phyloP scores from a whole-genome alignment of 2,329 filamentous ascomycete species.

The Samsoniella hepiali region DNA sequence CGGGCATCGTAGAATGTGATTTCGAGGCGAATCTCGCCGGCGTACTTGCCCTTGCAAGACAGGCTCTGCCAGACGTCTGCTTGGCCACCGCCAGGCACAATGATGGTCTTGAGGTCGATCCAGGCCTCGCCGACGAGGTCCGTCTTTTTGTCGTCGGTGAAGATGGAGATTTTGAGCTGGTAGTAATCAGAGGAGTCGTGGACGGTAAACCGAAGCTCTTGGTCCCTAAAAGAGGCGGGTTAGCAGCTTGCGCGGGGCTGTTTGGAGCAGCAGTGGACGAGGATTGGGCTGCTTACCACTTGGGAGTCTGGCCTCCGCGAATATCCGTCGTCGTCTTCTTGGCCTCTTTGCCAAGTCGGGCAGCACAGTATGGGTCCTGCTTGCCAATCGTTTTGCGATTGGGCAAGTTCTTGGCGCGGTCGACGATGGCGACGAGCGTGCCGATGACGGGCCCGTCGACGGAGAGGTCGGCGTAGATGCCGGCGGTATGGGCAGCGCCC shows the following conservation, averaged over 20 bases:
- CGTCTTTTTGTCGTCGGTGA: conserved; percentile 98
- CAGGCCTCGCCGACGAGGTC: conserved; percentile 94
- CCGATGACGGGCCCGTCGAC: conserved; percentile 92
- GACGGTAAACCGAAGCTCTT: conserved; percentile 92
- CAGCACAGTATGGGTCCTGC: conserved; percentile 96
- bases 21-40: conserved; percentile 90
- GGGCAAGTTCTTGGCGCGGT: conserved; percentile 93
- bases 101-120: conserved; percentile 77
- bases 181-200: conserved; percentile 97
- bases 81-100: conserved; percentile 85
- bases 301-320: conserved; percentile 89
- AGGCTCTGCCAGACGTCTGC: conserved; percentile 89
- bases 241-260: conserved; percentile 4
- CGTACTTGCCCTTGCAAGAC: conserved; percentile 88
- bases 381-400: conserved; percentile 98
- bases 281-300: conserved; percentile 61
- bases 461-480: conserved; percentile 91
- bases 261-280: not conserved
- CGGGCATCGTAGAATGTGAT: conserved; percentile 93
- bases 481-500: conserved; percentile 66
- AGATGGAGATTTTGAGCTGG: conserved; percentile 90
- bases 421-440: conserved; percentile 86
- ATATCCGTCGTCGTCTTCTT: conserved; percentile 96
- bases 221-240: conserved; percentile 65
- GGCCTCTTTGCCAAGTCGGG: conserved; percentile 89